Base-by-base conservation (phyloP, 257 asterid species). In the Thymus mandschuricus region DNA sequence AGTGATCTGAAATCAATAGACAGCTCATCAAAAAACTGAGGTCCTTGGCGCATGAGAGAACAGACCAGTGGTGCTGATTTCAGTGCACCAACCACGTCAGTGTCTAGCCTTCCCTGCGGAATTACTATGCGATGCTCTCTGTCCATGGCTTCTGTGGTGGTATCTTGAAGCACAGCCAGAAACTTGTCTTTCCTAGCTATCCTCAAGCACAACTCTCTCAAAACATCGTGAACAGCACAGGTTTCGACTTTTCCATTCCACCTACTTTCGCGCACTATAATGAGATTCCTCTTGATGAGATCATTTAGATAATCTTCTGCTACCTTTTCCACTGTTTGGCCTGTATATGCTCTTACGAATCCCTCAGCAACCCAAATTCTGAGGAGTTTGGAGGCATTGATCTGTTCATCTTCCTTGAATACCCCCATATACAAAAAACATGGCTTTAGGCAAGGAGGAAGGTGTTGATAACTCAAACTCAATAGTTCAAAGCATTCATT, bases 321-420 rank as follows among this genome's bases (percentile, higher is more conserved):
- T 31, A 50, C 49, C 35, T 66, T 48, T 66, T 66, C 71, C 71
- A 66, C 21, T 21, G 21, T 21, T 21, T 21, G 34, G 15, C 21
- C 21, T 21, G 21, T 21, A 21, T 21, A 21, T 21, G 21, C 21
- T 31, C 4, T 66, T 13, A 66, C 10, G 33, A 66, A 66, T 34
- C 71, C 71, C 60, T 66, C 71, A 0, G 27, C 49, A 38, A 66
- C 60, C 71, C 71, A 66, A 50, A 66, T 8, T 8, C 9, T 34
- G 30, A 50, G 1, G 2, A 66, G 50, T 15, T 10, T 5, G 9
- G 35, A 51, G 27, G 27, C 50, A 4, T 0, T 0, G 15, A 67
- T 51, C 28, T 3, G 1, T 4, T 51, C 12, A 38, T 67, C 72
- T 51, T 67, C 72, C 3, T 2, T 1, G 10, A 8, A 67, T 9